A percentile compares a stretch with the other conserved stretches of the same genome.
Conservation (phyloP, 164 flowering plant species). For the Echeveria elegans region DNA sequence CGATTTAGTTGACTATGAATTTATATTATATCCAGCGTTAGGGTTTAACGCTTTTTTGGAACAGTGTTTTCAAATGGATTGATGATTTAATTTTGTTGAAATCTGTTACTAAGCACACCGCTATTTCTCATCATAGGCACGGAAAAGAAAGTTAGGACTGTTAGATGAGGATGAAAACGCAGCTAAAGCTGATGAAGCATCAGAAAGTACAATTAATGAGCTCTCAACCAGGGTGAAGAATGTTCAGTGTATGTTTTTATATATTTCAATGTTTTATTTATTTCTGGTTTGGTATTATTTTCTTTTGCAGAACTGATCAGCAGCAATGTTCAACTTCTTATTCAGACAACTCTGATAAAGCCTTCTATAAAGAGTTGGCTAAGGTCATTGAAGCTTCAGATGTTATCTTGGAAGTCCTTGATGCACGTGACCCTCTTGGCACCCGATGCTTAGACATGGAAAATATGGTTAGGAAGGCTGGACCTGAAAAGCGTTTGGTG, state of each 20-base stretch:
- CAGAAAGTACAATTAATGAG: neutral
- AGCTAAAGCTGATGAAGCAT: constrained; percentile 10
- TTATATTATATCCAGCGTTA: no score
- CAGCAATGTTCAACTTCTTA: neutral
- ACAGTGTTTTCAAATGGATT: neutral
- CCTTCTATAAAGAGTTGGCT: constrained; percentile 83
- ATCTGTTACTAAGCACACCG: neutral
- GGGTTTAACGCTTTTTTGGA: no score
- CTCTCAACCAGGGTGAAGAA: neutral
- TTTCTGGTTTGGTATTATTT: no score
- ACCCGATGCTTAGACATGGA: constrained; percentile 89
- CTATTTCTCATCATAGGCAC: no score
- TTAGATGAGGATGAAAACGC: constrained; percentile 36
- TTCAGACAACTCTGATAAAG: constrained; percentile 70
- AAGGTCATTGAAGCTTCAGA: constrained; percentile 92
- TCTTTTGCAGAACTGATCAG: neutral
- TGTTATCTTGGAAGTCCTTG: constrained; percentile 92
- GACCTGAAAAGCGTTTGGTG: constrained; percentile 84
- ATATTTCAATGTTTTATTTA: neutral
- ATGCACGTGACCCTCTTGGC: constrained; percentile 97
- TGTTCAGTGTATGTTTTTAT: neutral
- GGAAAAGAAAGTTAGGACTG: constrained; percentile 71
- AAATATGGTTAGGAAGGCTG: constrained; percentile 70
- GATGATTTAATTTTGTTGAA: neutral
- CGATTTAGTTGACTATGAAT: no score